Evolutionary conservation across 805 yeast genomes (phyloP).

Genomic region (Lipomyces starkeyi): DNA sequence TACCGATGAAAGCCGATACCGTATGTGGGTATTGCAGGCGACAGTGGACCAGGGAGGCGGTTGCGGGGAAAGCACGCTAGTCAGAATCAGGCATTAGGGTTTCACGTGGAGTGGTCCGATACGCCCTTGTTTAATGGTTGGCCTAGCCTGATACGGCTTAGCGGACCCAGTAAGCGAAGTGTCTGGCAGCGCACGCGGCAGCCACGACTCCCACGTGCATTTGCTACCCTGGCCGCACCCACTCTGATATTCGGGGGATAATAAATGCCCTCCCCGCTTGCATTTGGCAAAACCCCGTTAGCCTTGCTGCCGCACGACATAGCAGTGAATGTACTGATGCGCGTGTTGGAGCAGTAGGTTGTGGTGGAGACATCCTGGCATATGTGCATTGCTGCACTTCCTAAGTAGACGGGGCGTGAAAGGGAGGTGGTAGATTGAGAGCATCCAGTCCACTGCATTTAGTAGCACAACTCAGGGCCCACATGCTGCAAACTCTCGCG

Average conservation of each 20-base stretch:
- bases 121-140: neutral
- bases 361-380: too few species aligned
- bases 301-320: too few species aligned
- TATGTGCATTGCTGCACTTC: too few species aligned
- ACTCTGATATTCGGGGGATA: too few species aligned
- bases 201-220: slow-evolving; percentile 6
- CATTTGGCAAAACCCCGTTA: too few species aligned
- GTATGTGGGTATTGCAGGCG: neutral
- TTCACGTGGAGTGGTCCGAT: slow-evolving; percentile 3
- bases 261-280: too few species aligned
- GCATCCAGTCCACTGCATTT: neutral
- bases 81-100: neutral
- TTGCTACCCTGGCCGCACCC: neutral
- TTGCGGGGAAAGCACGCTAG: neutral
- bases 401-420: neutral
- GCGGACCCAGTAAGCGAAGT: neutral
- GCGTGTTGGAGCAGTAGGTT: too few species aligned
- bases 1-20: too few species aligned
- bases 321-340: too few species aligned
- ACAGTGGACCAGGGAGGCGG: neutral
- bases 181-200: neutral
- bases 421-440: neutral
- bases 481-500: neutral
- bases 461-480: neutral
- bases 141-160: slow-evolving; percentile 3